Evolutionary conservation across 257 asterid species (phyloP), one percentile per base, ranked within the genome.

Genomic region (Solanum sitiens): DNA sequence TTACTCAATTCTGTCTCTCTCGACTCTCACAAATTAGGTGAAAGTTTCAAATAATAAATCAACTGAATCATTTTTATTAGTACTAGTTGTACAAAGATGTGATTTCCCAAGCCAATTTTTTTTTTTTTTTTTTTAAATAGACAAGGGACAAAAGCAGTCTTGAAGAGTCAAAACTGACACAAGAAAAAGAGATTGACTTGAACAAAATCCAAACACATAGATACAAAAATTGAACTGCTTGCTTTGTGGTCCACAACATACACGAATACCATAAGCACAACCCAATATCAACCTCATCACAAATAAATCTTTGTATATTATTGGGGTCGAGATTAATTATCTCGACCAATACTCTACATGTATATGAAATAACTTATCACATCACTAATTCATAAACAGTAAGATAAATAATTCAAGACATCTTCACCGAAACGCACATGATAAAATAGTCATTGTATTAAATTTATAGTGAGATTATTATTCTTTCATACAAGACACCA

Each of bases 241-340:
- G 45, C 50, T 42, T 47, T 23, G 91, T 87, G 91, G 89, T 84
- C 89, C 91, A 85, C 59, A 25, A 30, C 30, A 80, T 27, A 18
- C 70, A 30, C 45, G 30, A 80, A 30, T 80, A 37, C 39, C 39
- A 37, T 37, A 37, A 37, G 39, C 39, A 37, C 39, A 37, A 6
- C 39, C 39, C 39, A 37, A 37, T 37, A 37, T 37, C 39, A 37
- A 37, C 39, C 39, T 37, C 39, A 37, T 37, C 39, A 37, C 39
- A 37, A 37, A 37, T 37, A 37, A 37, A 37, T 37, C 39, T 37
- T 37, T 37, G 7, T 37, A 37, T 56, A 56, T 7, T 56, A 18
- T 56, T 56, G 65, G 63, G 65, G 65, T 56, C n/a, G 11, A 56
- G 11, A 56, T 56, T 56, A 56, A 56, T 50, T 50, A 50, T 56